Evolutionary conservation across 805 yeast genomes (phyloP).

Genomic region (Yamadazyma laniorum): DNA sequence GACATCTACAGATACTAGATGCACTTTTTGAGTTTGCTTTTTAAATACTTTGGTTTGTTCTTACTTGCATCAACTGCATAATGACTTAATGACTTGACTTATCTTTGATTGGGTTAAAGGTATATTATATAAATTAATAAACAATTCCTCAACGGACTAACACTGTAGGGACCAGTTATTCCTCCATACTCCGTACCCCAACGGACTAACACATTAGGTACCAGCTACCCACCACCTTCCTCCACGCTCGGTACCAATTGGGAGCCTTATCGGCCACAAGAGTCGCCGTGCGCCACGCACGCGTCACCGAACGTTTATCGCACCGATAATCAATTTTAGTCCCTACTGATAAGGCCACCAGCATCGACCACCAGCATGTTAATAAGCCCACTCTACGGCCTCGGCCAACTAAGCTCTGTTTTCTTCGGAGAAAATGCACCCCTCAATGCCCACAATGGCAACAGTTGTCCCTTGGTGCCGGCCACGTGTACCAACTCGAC

Average conservation of each 20-base stretch:
- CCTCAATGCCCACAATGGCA: not conserved
- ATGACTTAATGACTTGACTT: slow-evolving; percentile 26
- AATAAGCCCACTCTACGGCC: not conserved
- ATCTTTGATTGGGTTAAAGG: slow-evolving; percentile 7
- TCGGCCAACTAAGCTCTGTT: slow-evolving; percentile 2
- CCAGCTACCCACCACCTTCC: no score
- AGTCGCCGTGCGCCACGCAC: no score
- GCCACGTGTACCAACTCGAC: slow-evolving; percentile 49
- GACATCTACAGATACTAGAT: slow-evolving; percentile 94
- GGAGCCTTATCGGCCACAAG: no score
- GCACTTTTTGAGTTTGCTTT: slow-evolving; percentile 17
- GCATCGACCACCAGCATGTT: no score
- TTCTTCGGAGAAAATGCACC: slow-evolving; percentile 2
- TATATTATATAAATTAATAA: slow-evolving; percentile 13
- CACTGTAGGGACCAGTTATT: no score
- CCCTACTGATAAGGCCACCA: no score
- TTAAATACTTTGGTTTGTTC: no score
- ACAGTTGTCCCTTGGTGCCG: slow-evolving; percentile 35
- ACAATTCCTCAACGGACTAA: slow-evolving; percentile 18
- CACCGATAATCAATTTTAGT: no score
- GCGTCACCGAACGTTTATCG: no score
- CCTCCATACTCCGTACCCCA: no score
- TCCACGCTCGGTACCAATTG: no score
- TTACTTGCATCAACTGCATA: slow-evolving; percentile 48
- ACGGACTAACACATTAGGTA: no score